A percentile compares a stretch with the other conserved stretches of the same genome.
phyloP scores from a whole-genome alignment of 371 early-diverging fungal species.

The Choanephora cucurbitarum region DNA sequence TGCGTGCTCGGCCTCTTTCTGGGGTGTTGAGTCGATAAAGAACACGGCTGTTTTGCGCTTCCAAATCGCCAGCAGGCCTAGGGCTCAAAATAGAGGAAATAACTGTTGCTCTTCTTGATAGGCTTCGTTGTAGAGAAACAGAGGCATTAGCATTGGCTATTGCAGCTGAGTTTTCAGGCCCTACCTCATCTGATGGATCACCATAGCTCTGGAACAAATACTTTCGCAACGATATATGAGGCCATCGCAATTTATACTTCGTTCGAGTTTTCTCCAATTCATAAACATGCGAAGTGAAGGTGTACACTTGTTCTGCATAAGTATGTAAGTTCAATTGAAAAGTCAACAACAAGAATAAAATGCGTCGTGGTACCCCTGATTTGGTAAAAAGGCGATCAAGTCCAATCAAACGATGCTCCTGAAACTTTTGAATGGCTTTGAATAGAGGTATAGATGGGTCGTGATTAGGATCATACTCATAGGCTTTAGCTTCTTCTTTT shows the following conservation, averaged over 20 bases:
- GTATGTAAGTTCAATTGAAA: slow-evolving; percentile 49
- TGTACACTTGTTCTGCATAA: slow-evolving; percentile 45
- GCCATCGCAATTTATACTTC: slow-evolving; percentile 32
- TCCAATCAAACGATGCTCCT: slow-evolving; percentile 33
- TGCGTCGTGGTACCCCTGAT: slow-evolving; percentile 34
- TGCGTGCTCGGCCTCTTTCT: slow-evolving; percentile 14
- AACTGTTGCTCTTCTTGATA: slow-evolving; percentile 21
- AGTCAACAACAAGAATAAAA: slow-evolving; percentile 40
- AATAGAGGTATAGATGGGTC: slow-evolving; percentile 38
- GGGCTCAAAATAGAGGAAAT: not conserved
- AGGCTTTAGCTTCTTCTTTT: slow-evolving; percentile 6
- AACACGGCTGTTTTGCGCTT: not conserved
- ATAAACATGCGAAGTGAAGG: slow-evolving; percentile 41
- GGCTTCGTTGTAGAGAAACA: slow-evolving; percentile 16
- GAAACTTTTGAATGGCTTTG: slow-evolving; percentile 37
- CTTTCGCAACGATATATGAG: slow-evolving; percentile 28
- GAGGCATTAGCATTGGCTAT: slow-evolving; percentile 17
- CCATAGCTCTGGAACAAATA: slow-evolving; percentile 16
- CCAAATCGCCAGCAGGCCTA: slow-evolving; percentile 9
- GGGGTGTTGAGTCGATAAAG: slow-evolving; percentile 18
- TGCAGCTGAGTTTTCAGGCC: slow-evolving; percentile 30
- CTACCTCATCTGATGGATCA: slow-evolving; percentile 19
- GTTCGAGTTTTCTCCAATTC: slow-evolving; percentile 38
- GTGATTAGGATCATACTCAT: slow-evolving; percentile 12
- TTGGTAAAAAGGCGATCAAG: slow-evolving; percentile 30